These are phyloP conservation scores for Phycomyces blakesleeanus DNA, from an alignment of 192 early-diverging fungal genomes.

Conservation along the genomic window DNA sequence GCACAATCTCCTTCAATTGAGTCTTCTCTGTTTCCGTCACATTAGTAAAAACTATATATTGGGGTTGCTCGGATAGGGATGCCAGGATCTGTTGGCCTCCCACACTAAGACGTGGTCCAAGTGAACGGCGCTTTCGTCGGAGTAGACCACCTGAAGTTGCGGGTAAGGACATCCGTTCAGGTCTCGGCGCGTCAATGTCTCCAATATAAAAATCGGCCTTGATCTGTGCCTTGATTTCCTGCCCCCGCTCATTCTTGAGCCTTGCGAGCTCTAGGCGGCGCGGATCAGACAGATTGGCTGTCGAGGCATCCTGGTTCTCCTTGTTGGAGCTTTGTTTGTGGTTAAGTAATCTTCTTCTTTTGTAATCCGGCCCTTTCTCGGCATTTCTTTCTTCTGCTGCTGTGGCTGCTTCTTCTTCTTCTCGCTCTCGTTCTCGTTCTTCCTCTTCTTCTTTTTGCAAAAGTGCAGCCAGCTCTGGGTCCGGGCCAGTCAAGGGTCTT, in stretches of 20 bases:
- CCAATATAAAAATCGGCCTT: constrained; percentile 21
- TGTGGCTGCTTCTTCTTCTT: not conserved
- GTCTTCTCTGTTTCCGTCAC: not conserved
- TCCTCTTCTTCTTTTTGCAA: not conserved
- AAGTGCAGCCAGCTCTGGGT: not conserved
- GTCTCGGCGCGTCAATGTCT: not conserved
- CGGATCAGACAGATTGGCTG: not conserved
- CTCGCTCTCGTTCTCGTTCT: not conserved
- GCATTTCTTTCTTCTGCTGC: not conserved
- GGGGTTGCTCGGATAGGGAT: not conserved
- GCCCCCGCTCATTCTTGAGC: not conserved
- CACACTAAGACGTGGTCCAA: constrained; percentile 9
- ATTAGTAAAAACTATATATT: constrained; percentile 7
- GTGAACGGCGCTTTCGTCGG: not conserved
- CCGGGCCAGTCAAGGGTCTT: not conserved
- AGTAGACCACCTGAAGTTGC: not conserved
- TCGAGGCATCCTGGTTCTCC: too few relatives aligned
- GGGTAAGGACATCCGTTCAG: not conserved
- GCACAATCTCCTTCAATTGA: not conserved
- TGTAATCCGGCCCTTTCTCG: not conserved
- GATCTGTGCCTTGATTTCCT: constrained; percentile 5
- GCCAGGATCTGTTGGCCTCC: not conserved
- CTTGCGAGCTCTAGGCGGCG: not conserved
- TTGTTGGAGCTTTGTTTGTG: not conserved
- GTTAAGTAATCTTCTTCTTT: not conserved